Evolutionary conservation across 2,329 filamentous ascomycete species (phyloP), one percentile per base, ranked within the genome.

Genomic region (Sclerotinia sclerotiorum): DNA sequence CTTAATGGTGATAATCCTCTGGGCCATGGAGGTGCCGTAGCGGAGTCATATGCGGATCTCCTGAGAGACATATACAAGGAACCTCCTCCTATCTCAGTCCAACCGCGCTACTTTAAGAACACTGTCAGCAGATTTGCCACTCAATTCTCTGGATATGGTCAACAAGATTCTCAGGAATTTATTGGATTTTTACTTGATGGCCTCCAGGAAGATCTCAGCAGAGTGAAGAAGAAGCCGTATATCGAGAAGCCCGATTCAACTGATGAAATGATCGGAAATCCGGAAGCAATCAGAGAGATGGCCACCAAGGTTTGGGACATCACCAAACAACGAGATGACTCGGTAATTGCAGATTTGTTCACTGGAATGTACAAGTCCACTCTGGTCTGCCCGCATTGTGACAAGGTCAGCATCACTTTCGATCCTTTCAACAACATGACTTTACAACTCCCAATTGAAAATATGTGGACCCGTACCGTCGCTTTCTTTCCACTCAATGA

Each of bases 291-390:
- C 76, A 87, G 88, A 69, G 87, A 90, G 72, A 92, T 99, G 82
- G 95, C 94, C 0, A 88, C 94, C 65, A 87, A 92, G 73, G 95
- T 95, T 70, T 96, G 94, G 88, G 88, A 92, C 70, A 97, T 97
- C 69, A 97, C 97, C 72, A 92, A 93, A 76, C 89, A 90, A 71
- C 89, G 95, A 65, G 97, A 99, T 73, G 93, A 98, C 77, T 98
- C 95, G 0, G 90, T 98, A 52, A 92, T 97, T 73, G 94, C 93
- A 68, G 95, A 99, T 77, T 84, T 99, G 15, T 99, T 99, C 79
- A 96, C 93, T 29, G 95, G 95, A 71, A 93, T 98, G 85, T 99
- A 98, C 85, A 97, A 98, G 81, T 98, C 96, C 56, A 98, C 94
- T 0, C 86, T 99, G 71, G 90, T 95, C 71, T 99, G 95, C 77